phyloP scores from a whole-genome alignment of 75 land plant genomes.

The Gnetum montanum region DNA sequence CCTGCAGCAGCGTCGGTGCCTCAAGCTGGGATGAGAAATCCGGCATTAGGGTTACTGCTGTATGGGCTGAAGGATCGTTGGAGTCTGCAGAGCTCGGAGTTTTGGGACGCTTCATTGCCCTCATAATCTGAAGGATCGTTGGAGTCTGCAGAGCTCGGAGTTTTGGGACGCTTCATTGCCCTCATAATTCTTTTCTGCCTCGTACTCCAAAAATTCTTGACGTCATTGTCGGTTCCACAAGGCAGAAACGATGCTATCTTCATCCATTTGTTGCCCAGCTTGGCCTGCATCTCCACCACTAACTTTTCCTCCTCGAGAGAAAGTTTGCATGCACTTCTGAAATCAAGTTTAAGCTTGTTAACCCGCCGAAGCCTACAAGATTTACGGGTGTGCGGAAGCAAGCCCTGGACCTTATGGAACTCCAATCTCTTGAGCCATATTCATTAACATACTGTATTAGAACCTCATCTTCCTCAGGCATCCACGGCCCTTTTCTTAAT shows the following conservation, averaged over 20 bases:
- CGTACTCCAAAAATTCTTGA: constrained; percentile 97
- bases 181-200: constrained; percentile 80
- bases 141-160: too few species aligned
- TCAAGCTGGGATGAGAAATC: background rate
- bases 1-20: background rate
- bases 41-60: background rate
- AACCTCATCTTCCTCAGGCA: constrained; percentile 83
- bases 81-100: too few species aligned
- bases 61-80: background rate
- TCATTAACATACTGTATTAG: constrained; percentile 63
- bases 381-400: constrained; percentile 79
- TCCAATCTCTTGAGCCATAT: constrained; percentile 88
- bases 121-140: background rate
- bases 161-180: constrained; percentile 37
- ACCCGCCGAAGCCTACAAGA: constrained; percentile 98
- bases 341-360: constrained; percentile 89
- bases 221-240: constrained; percentile 87
- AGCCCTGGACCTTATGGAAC: constrained; percentile 88
- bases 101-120: constrained; percentile 39
- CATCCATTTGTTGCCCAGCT: constrained; percentile 89
- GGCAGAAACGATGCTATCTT: constrained; percentile 71
- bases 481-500: constrained; percentile 89
- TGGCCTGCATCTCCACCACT: constrained; percentile 81
- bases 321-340: constrained; percentile 64
- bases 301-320: constrained; percentile 69